Conservation (phyloP, 805 yeast genomes). For the Kodamaea hsintzibuensis region DNA sequence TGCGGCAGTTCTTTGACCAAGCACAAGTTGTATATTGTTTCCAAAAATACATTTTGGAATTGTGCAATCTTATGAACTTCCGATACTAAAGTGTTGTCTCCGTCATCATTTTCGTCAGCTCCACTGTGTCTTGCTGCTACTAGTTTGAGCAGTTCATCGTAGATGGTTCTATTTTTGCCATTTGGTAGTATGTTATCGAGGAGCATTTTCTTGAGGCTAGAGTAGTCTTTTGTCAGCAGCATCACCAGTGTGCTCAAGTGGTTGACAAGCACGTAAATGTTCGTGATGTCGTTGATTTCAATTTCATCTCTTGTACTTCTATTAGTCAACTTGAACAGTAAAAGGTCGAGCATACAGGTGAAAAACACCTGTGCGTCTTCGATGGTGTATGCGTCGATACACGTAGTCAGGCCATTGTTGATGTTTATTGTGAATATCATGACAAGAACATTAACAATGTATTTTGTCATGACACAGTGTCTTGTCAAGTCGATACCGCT, state of each 20-base stretch:
- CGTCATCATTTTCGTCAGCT: background rate
- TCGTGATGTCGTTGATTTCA: conserved; percentile 13
- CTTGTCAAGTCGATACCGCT: conserved; percentile 1
- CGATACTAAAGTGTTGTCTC: background rate
- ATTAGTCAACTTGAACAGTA: conserved; percentile 6
- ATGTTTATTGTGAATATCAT: conserved; percentile 9
- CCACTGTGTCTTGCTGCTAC: conserved; percentile 9
- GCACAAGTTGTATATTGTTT: conserved; percentile 15
- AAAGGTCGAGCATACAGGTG: conserved; percentile 8
- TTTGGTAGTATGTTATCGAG: conserved; percentile 12
- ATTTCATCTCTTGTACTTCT: conserved; percentile 1
- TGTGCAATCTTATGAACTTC: conserved; percentile 4
- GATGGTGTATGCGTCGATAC: conserved; percentile 4
- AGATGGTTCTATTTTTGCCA: conserved; percentile 8
- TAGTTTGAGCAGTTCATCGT: conserved; percentile 14
- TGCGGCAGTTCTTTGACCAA: conserved; percentile 11
- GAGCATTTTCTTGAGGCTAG: conserved; percentile 1
- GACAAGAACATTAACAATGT: conserved; percentile 11
- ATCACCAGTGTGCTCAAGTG: conserved; percentile 8
- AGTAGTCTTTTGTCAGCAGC: conserved; percentile 5
- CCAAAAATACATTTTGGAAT: conserved; percentile 7
- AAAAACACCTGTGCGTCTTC: conserved; percentile 7
- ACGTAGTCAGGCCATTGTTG: conserved; percentile 3
- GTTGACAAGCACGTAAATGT: conserved; percentile 12
- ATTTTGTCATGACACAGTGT: conserved; percentile 8